phyloP scores from a whole-genome alignment of 1,284 basidiomycete genomes.

The Irpex sp. region DNA sequence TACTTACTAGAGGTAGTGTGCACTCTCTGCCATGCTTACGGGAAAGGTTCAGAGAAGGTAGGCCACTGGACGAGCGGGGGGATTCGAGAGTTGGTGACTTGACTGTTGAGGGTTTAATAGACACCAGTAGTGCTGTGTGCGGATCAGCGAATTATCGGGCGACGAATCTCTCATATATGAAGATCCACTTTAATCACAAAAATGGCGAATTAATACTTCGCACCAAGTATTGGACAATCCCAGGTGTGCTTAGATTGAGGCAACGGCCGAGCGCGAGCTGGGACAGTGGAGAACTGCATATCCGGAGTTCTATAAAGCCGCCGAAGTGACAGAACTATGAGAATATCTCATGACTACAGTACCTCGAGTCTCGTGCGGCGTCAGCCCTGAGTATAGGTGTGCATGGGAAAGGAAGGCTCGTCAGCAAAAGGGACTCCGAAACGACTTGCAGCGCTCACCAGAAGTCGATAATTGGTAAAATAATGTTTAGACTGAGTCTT shows the following conservation, averaged over 20 bases:
- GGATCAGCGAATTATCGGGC: constrained; percentile 30
- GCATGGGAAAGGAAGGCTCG: background rate
- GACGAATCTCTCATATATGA: background rate
- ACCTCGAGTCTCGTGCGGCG: background rate
- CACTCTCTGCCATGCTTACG: constrained; percentile 50
- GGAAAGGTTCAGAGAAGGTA: constrained; percentile 15
- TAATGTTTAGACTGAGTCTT: background rate
- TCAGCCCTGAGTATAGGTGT: background rate
- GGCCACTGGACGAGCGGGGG: constrained; percentile 26
- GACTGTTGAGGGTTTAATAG: constrained; percentile 23
- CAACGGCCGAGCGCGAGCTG: background rate
- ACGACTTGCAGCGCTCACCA: background rate
- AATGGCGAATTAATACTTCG: background rate
- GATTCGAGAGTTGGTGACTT: constrained; percentile 16
- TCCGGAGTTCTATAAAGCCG: background rate
- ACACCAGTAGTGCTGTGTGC: constrained; percentile 14
- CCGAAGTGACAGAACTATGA: background rate
- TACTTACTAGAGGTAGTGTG: constrained; percentile 37
- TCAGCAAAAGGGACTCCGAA: background rate
- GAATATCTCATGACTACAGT: background rate
- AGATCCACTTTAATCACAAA: background rate
- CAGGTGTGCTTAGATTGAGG: background rate
- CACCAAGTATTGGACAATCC: background rate
- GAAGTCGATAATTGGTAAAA: background rate
- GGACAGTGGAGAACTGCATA: background rate